Evolutionary conservation across 768 basidiomycete species (phyloP).

Genomic region (Boletus reticuloceps): DNA sequence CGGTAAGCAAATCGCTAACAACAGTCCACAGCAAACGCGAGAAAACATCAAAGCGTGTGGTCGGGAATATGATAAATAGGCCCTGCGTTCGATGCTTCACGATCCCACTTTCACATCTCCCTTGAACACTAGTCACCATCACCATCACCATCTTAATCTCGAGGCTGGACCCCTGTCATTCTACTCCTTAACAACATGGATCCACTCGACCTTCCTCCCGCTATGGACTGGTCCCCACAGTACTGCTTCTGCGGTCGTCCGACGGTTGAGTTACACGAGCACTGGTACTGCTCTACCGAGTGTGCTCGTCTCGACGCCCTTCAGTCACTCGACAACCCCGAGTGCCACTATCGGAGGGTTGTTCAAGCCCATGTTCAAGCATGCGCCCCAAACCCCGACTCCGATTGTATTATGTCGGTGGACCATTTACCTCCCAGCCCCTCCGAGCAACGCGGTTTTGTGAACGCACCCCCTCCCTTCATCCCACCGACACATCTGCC

Average conservation of each 20-base stretch:
- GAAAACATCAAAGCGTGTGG: constrained; percentile 6
- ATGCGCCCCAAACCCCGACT: background rate
- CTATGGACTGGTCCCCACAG: constrained; percentile 10
- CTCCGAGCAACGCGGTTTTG: background rate
- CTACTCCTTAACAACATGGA: constrained; percentile 1
- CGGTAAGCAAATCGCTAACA: background rate
- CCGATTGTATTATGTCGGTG: constrained; percentile 11
- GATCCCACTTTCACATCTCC: background rate
- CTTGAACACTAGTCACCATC: background rate
- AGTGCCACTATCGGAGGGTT: constrained; percentile 27
- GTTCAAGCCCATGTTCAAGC: constrained; percentile 17
- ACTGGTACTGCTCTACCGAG: constrained; percentile 26
- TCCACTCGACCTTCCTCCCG: constrained; percentile 1
- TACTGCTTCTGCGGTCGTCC: constrained; percentile 26
- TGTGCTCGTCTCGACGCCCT: constrained; percentile 30
- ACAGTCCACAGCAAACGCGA: constrained; percentile 6
- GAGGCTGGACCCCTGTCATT: background rate
- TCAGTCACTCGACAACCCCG: constrained; percentile 18
- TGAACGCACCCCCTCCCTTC: background rate
- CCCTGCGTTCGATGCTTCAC: background rate
- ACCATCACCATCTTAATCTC: background rate
- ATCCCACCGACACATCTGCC: background rate
- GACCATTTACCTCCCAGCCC: background rate
- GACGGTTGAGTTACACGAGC: constrained; percentile 25
- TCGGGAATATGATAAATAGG: constrained; percentile 12